Base-by-base conservation (phyloP, 2,329 filamentous ascomycete genomes). In the Aspergillus sp. region DNA sequence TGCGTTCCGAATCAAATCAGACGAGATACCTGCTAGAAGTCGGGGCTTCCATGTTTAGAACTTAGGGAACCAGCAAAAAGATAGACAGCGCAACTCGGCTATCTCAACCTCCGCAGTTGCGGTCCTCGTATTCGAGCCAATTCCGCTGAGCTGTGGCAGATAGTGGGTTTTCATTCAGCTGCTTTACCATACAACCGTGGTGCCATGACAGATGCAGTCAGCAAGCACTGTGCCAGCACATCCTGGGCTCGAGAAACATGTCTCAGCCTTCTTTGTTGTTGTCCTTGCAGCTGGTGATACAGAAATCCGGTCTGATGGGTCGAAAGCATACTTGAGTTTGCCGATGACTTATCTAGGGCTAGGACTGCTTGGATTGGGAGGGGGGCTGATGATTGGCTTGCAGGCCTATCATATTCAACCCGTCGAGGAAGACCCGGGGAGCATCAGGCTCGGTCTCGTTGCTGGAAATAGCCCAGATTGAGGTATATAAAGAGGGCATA, bases 71-170 rank as follows among this genome's bases (percentile, higher is more conserved):
- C 23, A 13, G n/a, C 19, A 41, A 6, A 58, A 1, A n/a, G 38
- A 13, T 11, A 11, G 11, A 41, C 19, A 25, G 34, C 25, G 11
- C 25, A 28, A 1, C 54, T 38, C 34, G 11, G 31, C n/a, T 57
- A 22, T 56, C 22, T 17, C 45, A 8, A 17, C 25, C 28, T 30
- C 4, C 41, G 38, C 50, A 5, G 58, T 34, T 45, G 22, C 51
- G 53, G 46, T 53, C 34, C 61, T 63, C 61, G 61, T 63, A 63
- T 63, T 54, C 57, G 23, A 47, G 31, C 11, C 34, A 11, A n/a
- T 13, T 51, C 31, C 34, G 30, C 31, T 17, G n/a, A 46, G 13
- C 34, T 13, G 30, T 15, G 34, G 34, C 34, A 41, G 13, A 41
- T 4, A 41, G 34, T 51, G 52, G 58, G 52, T 60, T 52, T 56